A percentile compares a stretch with the other conserved stretches of the same genome.
Evolutionary conservation across 371 early-diverging fungal species (phyloP).

Genomic region (Batkoa obscura): DNA sequence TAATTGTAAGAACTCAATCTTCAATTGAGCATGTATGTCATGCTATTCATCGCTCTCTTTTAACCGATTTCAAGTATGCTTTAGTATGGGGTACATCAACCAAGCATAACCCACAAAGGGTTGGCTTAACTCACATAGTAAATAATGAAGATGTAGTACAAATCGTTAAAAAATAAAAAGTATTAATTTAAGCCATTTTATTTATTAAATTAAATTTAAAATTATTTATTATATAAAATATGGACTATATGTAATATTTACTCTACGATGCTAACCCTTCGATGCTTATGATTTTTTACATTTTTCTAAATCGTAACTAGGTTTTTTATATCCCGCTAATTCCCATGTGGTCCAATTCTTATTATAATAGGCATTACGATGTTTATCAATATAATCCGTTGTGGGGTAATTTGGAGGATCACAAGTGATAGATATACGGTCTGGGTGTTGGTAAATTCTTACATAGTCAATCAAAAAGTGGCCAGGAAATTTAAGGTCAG

Average conservation of each 20-base stretch:
- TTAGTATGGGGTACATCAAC: conserved; percentile 55
- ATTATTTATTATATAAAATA: too few relatives aligned
- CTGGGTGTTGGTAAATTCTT: conserved; percentile 26
- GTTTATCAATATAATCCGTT: conserved; percentile 21
- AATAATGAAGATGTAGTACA: conserved; percentile 95
- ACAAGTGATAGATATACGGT: conserved; percentile 25
- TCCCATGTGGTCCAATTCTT: conserved; percentile 9
- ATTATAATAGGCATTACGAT: conserved; percentile 11
- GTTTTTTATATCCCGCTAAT: conserved; percentile 11
- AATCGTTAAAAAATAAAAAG: conserved; percentile 8
- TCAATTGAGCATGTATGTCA: conserved; percentile 94
- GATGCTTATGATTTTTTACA: too few relatives aligned
- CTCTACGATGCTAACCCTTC: too few relatives aligned
- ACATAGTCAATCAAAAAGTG: conserved; percentile 24
- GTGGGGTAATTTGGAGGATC: conserved; percentile 26
- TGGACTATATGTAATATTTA: too few relatives aligned
- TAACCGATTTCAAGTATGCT: conserved; percentile 74
- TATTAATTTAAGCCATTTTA: background rate
- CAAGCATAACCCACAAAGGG: conserved; percentile 91
- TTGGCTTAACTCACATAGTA: conserved; percentile 84
- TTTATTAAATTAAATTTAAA: too few relatives aligned
- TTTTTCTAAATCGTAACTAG: background rate
- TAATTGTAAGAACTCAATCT: conserved; percentile 75
- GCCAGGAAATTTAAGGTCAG: conserved; percentile 17
- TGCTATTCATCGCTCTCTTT: conserved; percentile 83